Evolutionary conservation across 2,329 filamentous ascomycete species (phyloP).

Genomic region (Stemphylium vesicarium): DNA sequence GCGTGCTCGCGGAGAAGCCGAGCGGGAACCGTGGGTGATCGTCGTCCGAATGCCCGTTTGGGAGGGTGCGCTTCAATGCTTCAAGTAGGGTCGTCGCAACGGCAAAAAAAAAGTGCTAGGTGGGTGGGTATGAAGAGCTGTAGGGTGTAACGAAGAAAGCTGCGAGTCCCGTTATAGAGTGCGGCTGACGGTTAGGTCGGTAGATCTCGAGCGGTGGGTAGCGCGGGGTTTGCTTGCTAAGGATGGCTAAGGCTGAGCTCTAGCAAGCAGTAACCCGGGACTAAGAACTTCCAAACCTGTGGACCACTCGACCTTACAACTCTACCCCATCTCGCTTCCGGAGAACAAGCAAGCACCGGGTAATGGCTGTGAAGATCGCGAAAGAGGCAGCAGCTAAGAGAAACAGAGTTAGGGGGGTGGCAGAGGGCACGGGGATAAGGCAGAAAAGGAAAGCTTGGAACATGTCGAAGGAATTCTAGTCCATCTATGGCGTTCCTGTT

Average conservation of each 20-base stretch:
- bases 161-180: conserved; percentile 9
- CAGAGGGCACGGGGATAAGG: conserved; percentile 3
- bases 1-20: conserved; percentile 17
- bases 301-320: background rate
- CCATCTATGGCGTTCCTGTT: conserved; percentile 17
- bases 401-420: conserved; percentile 6
- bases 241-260: conserved; percentile 14
- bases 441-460: conserved; percentile 1
- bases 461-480: conserved; percentile 4
- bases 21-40: conserved; percentile 22
- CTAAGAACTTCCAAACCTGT: conserved; percentile 2
- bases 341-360: background rate
- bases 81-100: conserved; percentile 1
- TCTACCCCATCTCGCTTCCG: background rate
- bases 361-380: background rate
- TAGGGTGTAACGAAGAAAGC: conserved; percentile 8
- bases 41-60: conserved; percentile 5
- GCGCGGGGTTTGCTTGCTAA: conserved; percentile 25
- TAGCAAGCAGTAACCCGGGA: conserved; percentile 9
- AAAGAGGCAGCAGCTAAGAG: conserved; percentile 3
- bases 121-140: conserved; percentile 4
- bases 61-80: conserved; percentile 3
- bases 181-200: conserved; percentile 21
- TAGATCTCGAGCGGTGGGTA: conserved; percentile 13
- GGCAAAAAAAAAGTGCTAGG: background rate